Evolutionary conservation across 768 basidiomycete genomes (phyloP).

Genomic region (Tylopilus subfusipes): DNA sequence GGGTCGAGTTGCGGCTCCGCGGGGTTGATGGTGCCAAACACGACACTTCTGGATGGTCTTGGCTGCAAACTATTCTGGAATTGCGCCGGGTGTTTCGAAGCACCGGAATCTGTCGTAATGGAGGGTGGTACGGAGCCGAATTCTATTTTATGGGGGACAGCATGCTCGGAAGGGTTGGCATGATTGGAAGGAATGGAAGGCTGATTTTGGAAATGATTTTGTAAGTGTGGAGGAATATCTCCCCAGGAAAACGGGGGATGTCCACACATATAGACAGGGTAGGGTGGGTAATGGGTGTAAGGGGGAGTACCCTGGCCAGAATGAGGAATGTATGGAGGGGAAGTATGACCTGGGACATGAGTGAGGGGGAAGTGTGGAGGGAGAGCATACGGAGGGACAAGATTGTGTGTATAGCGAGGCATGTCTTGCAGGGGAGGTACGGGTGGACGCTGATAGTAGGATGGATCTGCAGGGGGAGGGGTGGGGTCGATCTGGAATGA

Average conservation of each 20-base stretch:
- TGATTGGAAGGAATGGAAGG: constrained; percentile 5
- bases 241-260: constrained; percentile 42
- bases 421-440: constrained; percentile 24
- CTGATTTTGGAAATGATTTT: constrained; percentile 20
- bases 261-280: constrained; percentile 32
- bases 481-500: constrained; percentile 13
- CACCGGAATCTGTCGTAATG: constrained; percentile 12
- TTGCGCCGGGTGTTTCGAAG: constrained; percentile 3
- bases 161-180: constrained; percentile 13
- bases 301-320: constrained; percentile 34
- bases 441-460: constrained; percentile 18
- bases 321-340: constrained; percentile 22
- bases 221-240: constrained; percentile 14
- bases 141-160: constrained; percentile 8
- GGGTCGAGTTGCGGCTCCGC: constrained; percentile 19
- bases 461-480: constrained; percentile 8
- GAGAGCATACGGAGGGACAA: constrained; percentile 16
- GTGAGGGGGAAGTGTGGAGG: constrained; percentile 11
- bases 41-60: constrained; percentile 31
- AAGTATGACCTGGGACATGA: constrained; percentile 24
- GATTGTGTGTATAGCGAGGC: constrained; percentile 15
- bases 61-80: constrained; percentile 7
- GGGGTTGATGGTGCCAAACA: constrained; percentile 51
- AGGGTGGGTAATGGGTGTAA: constrained; percentile 35
- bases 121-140: constrained; percentile 17